A percentile compares a stretch with the other conserved stretches of the same genome.
These are phyloP conservation scores for Botryotinia globosa DNA, from an alignment of 2,329 filamentous ascomycete genomes.

Conservation along the genomic window DNA sequence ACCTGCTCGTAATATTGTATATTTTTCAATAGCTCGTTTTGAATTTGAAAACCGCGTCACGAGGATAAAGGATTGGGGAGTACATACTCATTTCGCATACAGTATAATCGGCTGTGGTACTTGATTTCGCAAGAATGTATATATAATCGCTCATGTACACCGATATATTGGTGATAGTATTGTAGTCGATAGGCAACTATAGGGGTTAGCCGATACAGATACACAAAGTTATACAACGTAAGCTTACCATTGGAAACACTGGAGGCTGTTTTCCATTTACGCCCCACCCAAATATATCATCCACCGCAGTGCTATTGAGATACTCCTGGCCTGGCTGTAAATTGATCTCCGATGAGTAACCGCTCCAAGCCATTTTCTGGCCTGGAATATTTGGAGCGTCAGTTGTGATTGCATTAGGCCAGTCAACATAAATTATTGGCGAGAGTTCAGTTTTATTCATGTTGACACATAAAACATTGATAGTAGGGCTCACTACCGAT, in stretches of 20 bases:
- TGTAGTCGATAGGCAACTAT: slow-evolving; percentile 58
- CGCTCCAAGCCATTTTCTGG: slow-evolving; percentile 39
- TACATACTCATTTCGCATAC: slow-evolving; percentile 57
- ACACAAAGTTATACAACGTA: background rate
- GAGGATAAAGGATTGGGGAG: background rate
- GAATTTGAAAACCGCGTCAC: background rate
- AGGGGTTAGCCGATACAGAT: slow-evolving; percentile 1
- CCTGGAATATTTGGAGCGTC: slow-evolving; percentile 39
- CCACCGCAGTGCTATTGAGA: slow-evolving; percentile 58
- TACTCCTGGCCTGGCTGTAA: slow-evolving; percentile 40
- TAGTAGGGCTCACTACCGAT: slow-evolving; percentile 64
- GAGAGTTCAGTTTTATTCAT: slow-evolving; percentile 56
- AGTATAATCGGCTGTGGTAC: slow-evolving; percentile 51
- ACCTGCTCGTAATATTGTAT: background rate
- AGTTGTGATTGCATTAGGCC: slow-evolving; percentile 47
- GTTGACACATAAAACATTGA: slow-evolving; percentile 73
- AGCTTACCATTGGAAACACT: slow-evolving; percentile 48
- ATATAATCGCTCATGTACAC: slow-evolving; percentile 51
- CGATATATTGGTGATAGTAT: slow-evolving; percentile 61
- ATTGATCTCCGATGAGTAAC: slow-evolving; percentile 45
- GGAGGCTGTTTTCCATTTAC: slow-evolving; percentile 50
- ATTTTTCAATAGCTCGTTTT: background rate
- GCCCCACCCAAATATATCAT: slow-evolving; percentile 70
- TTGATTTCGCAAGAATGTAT: slow-evolving; percentile 61
- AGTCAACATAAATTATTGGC: slow-evolving; percentile 63